phyloP scores from a whole-genome alignment of 2,329 filamentous ascomycete genomes.

The Purpureocillium takamizusanense region DNA sequence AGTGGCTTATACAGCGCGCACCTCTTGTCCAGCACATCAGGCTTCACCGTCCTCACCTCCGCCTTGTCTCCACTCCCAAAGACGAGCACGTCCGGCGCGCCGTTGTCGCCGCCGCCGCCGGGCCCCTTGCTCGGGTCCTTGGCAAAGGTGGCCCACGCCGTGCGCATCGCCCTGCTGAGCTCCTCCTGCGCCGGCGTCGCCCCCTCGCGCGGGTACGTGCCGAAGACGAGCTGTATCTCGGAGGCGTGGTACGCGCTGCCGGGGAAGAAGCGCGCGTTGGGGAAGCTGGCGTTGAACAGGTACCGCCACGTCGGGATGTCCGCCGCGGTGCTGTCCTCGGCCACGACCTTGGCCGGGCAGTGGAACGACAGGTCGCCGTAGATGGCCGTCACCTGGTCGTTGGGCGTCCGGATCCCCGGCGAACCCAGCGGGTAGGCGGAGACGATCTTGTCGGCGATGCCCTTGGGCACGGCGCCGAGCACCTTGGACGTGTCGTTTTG shows the following conservation, averaged over 20 bases:
- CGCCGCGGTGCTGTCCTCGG: constrained; percentile 19
- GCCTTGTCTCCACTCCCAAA: constrained; percentile 14
- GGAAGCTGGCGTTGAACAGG: constrained; percentile 38
- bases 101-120: constrained; percentile 11
- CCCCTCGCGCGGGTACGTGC: constrained; percentile 15
- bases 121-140: constrained; percentile 14
- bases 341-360: constrained; percentile 13
- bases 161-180: constrained; percentile 14
- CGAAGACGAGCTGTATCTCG: constrained; percentile 35
- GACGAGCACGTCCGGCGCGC: constrained; percentile 11
- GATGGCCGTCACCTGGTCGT: constrained; percentile 9
- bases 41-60: not conserved
- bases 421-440: constrained; percentile 8
- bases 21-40: no score
- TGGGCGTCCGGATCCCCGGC: constrained; percentile 9
- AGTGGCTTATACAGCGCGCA: no score
- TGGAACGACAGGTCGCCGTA: constrained; percentile 12
- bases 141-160: constrained; percentile 18
- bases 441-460: constrained; percentile 1
- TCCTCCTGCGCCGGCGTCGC: constrained; percentile 11
- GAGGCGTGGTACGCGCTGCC: constrained; percentile 34
- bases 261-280: constrained; percentile 30
- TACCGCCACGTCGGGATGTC: constrained; percentile 33
- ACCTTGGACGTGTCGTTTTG: not conserved
- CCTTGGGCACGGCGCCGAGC: not conserved